phyloP scores from a whole-genome alignment of 2,329 filamentous ascomycete species.

The Aureobasidium sp. region DNA sequence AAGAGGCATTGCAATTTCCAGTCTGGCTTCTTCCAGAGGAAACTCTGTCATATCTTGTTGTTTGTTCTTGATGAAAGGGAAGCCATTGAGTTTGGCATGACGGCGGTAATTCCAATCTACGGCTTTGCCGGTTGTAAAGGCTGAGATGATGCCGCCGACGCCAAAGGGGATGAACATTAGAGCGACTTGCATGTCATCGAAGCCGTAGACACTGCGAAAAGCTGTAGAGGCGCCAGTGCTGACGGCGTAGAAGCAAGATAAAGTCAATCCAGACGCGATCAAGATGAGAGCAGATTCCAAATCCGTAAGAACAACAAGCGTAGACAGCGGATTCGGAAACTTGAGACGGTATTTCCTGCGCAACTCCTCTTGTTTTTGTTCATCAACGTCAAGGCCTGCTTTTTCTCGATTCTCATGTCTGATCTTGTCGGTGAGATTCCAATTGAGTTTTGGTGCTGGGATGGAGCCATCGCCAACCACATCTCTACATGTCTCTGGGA shows the following conservation, averaged over 20 bases:
- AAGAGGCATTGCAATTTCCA: conserved; percentile 34
- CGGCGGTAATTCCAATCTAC: conserved; percentile 38
- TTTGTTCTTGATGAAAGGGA: conserved; percentile 28
- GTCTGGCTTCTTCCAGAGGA: conserved; percentile 36
- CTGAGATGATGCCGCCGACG: conserved; percentile 32
- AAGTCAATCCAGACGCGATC: conserved; percentile 30
- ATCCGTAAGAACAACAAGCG: conserved; percentile 22
- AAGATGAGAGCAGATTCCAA: conserved; percentile 32
- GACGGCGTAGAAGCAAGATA: conserved; percentile 37
- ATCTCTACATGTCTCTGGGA: conserved; percentile 44
- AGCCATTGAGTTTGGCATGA: conserved; percentile 25
- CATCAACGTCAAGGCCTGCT: conserved; percentile 18
- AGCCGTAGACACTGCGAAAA: conserved; percentile 31
- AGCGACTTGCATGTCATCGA: conserved; percentile 34
- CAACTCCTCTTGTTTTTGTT: conserved; percentile 19
- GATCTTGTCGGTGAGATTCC: conserved; percentile 42
- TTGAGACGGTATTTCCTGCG: conserved; percentile 21
- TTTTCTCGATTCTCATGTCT: conserved; percentile 18
- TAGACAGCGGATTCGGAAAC: conserved; percentile 24
- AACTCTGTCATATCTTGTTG: conserved; percentile 33
- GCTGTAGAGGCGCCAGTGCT: conserved; percentile 32
- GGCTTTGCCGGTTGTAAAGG: conserved; percentile 32
- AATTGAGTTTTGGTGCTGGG: conserved; percentile 50
- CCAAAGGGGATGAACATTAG: conserved; percentile 38
- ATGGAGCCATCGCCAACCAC: conserved; percentile 56